These are phyloP conservation scores for Millerago galiae DNA, from an alignment of 805 yeast genomes.

Conservation along the genomic window DNA sequence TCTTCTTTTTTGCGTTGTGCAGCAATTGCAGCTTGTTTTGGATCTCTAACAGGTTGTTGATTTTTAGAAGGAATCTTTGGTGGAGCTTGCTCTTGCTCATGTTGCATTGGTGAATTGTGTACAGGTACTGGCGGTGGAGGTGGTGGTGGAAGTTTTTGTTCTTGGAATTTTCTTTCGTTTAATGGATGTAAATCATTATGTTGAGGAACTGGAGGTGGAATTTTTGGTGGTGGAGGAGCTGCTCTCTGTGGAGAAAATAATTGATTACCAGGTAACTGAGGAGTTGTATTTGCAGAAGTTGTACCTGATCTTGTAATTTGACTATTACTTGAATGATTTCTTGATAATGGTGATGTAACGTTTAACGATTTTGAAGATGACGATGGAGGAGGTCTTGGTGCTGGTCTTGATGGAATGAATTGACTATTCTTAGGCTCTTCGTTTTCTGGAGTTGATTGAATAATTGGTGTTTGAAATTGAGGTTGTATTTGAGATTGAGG, in stretches of 20 bases:
- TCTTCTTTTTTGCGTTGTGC: slow-evolving; percentile 73
- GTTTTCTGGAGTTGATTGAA: slow-evolving; percentile 17
- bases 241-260: slow-evolving; percentile 21
- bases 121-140: slow-evolving; percentile 2
- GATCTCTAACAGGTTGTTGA: slow-evolving; percentile 43
- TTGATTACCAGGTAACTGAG: slow-evolving; percentile 9
- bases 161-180: slow-evolving; percentile 11
- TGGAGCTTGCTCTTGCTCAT: background rate
- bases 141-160: background rate
- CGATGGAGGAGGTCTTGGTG: slow-evolving; percentile 50
- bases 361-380: slow-evolving; percentile 16
- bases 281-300: slow-evolving; percentile 15
- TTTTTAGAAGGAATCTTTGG: slow-evolving; percentile 28
- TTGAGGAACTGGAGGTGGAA: slow-evolving; percentile 23
- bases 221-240: slow-evolving; percentile 23
- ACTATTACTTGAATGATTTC: slow-evolving; percentile 14
- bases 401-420: slow-evolving; percentile 62
- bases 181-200: slow-evolving; percentile 16
- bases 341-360: slow-evolving; percentile 24
- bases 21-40: slow-evolving; percentile 43
- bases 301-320: slow-evolving; percentile 9
- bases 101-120: background rate
- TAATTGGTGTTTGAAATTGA: slow-evolving; percentile 23
- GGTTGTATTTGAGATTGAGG: slow-evolving; percentile 19
- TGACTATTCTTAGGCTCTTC: slow-evolving; percentile 27